Evolutionary conservation across 169 alveolate species (phyloP).

Genomic region (Miamiensis avidus): DNA sequence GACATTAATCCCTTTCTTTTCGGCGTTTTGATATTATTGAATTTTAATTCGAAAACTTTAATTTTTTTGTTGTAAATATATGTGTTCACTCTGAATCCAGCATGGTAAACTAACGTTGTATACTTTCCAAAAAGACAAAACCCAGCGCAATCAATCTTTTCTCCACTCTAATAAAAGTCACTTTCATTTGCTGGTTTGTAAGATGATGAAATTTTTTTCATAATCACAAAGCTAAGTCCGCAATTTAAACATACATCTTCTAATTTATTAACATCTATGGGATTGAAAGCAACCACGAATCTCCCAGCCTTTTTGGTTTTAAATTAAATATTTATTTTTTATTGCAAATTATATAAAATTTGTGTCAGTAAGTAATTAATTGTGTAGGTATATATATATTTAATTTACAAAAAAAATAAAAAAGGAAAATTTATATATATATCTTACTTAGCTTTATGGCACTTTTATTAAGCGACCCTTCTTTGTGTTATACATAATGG

Average conservation of each 20-base stretch:
- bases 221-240: slow-evolving; percentile 29
- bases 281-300: slow-evolving; percentile 34
- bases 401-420: too few species aligned
- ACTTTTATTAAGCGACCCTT: neutral
- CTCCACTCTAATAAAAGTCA: slow-evolving; percentile 37
- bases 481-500: neutral
- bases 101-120: slow-evolving; percentile 35
- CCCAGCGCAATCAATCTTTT: slow-evolving; percentile 33
- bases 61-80: neutral
- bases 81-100: slow-evolving; percentile 26
- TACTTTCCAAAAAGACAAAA: slow-evolving; percentile 26
- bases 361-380: neutral
- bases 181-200: slow-evolving; percentile 22
- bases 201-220: slow-evolving; percentile 32
- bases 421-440: too few species aligned
- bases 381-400: too few species aligned
- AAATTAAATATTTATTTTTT: too few species aligned
- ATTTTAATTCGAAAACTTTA: neutral
- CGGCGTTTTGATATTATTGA: slow-evolving; percentile 11
- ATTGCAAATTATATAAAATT: too few species aligned
- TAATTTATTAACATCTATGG: slow-evolving; percentile 33
- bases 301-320: neutral
- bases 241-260: slow-evolving; percentile 12
- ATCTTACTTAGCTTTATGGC: neutral
- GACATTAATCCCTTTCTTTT: slow-evolving; percentile 23